Conservation (phyloP, 179 eudicot species). For the Corrigiola litoralis region DNA sequence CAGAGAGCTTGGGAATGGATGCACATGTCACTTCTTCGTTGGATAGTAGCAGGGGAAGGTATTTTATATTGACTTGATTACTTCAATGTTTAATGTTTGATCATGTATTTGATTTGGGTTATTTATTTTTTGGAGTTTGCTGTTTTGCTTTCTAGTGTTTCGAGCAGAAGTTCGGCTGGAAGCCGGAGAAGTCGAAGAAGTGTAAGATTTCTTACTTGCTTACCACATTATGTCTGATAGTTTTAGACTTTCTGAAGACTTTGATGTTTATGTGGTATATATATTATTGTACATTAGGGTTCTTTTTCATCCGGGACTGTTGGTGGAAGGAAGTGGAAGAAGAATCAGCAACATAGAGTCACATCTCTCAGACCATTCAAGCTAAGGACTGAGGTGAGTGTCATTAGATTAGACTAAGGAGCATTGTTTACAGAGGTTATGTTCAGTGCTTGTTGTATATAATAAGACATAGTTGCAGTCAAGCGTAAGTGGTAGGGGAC, state of each 20-base stretch:
- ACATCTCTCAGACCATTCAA: constrained; percentile 72
- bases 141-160: constrained; percentile 28
- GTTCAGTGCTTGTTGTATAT: too few relatives aligned
- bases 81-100: background rate
- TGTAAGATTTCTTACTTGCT: constrained; percentile 37
- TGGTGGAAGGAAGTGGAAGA: constrained; percentile 62
- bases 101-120: background rate
- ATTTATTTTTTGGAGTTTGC: background rate
- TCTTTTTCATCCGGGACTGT: constrained; percentile 52
- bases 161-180: constrained; percentile 52
- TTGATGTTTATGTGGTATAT: background rate
- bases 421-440: background rate
- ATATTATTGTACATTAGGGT: constrained; percentile 42
- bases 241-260: background rate
- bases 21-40: constrained; percentile 43
- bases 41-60: constrained; percentile 74
- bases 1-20: constrained; percentile 71
- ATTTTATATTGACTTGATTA: constrained; percentile 10
- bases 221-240: background rate
- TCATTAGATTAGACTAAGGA: background rate
- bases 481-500: too few relatives aligned
- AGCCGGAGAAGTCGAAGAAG: constrained; percentile 61
- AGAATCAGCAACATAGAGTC: constrained; percentile 49
- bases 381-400: constrained; percentile 80
- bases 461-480: too few relatives aligned